Conservation (phyloP, 257 asterid genomes). For the Nicotiana otophora region DNA sequence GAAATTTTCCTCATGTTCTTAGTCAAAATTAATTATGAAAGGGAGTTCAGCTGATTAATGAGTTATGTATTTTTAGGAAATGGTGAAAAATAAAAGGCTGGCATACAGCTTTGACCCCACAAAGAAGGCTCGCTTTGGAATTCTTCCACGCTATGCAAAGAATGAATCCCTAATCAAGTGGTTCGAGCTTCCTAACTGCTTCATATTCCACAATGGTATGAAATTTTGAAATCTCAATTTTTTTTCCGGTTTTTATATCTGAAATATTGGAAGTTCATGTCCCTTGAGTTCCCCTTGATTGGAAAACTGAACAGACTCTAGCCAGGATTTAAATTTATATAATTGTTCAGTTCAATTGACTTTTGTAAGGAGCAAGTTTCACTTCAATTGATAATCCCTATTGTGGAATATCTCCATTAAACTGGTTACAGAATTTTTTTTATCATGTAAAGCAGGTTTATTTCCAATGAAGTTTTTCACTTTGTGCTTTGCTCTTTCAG, state of each 20-base stretch:
- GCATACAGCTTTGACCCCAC: slow-evolving; percentile 68
- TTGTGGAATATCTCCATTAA: background rate
- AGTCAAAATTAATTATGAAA: background rate
- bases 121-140: slow-evolving; percentile 83
- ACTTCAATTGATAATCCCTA: background rate
- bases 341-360: background rate
- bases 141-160: slow-evolving; percentile 90
- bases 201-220: slow-evolving; percentile 91
- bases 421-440: background rate
- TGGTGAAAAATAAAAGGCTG: slow-evolving; percentile 79
- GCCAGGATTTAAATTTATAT: background rate
- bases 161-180: slow-evolving; percentile 75
- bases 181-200: slow-evolving; percentile 98
- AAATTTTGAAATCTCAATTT: slow-evolving; percentile 14
- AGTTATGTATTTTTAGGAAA: slow-evolving; percentile 53
- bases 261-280: background rate
- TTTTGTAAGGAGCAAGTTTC: background rate
- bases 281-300: background rate
- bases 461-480: background rate
- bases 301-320: background rate
- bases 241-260: background rate
- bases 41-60: background rate
- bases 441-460: background rate
- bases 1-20: background rate
- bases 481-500: background rate